Base-by-base conservation (phyloP, 805 yeast species). In the Saturnispora silvae region DNA sequence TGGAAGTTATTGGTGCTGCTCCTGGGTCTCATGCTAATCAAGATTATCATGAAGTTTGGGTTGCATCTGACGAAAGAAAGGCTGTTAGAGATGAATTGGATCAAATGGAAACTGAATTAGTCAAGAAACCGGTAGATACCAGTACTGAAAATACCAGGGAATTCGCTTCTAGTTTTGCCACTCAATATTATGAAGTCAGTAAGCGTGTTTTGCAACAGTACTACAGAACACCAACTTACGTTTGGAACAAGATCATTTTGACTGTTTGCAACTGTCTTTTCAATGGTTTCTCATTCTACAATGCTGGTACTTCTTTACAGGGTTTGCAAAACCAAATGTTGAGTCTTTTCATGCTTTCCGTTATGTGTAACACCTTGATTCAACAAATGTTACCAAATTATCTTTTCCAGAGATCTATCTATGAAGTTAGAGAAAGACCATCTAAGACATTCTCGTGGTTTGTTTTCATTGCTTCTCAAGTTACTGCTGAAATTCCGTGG, bases 321-420 rank as follows among this genome's bases (percentile, higher is more conserved):
- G 77, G 83, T 52, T 56, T 83, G 49, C 95, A 85, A 57, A 82
- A 83, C 58, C 92, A 80, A 62, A 76, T 81, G 85, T 72, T 80
- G 48, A 65, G 86, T 3, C 52, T 79, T 31, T 82, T 82, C 62
- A 77, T 81, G 84, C 69, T 75, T 49, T 53, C 72, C 28, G 65
- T 72, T 47, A 61, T 70, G 34, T 65, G 75, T 59, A 67, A 67
- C 45, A 75, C 81, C 18, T 50, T 76, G 47, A 52, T 75, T 34
- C 73, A 76, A 45, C 86, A 80, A 54, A 65, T 72, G 60, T 57
- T 77, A 45, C 85, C 86, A 15, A 54, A 70, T 38, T 81, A 64
- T 53, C 70, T 75, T 27, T 45, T 59, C 24, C 84, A 76, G 52
- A 70, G 87, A 59, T 71, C 71, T 45, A 56, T 79, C 28, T 79